Conservation (phyloP, 768 basidiomycete genomes). For the Strobilomyces confusus region DNA sequence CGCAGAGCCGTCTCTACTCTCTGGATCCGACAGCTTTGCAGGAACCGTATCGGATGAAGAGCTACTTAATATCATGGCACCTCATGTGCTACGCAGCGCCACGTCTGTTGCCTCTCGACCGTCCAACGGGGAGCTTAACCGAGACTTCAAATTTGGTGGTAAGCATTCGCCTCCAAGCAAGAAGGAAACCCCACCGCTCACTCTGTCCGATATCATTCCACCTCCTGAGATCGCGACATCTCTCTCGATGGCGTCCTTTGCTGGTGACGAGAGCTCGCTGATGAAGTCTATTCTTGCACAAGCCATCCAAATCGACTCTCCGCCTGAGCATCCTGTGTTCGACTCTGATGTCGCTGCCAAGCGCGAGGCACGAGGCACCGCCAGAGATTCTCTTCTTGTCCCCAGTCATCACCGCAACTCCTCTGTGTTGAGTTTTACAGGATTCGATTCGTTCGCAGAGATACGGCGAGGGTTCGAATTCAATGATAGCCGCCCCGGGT, state of each 20-base stretch:
- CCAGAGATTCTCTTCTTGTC: conserved; percentile 14
- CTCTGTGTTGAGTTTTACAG: conserved; percentile 64
- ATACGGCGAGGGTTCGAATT: conserved; percentile 80
- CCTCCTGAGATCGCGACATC: conserved; percentile 50
- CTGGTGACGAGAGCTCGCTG: conserved; percentile 49
- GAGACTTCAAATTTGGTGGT: conserved; percentile 74
- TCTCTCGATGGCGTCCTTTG: conserved; percentile 42
- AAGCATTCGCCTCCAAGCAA: conserved; percentile 15
- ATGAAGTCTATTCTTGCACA: conserved; percentile 54
- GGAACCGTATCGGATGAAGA: conserved; percentile 35
- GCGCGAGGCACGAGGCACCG: conserved; percentile 22
- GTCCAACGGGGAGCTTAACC: conserved; percentile 66
- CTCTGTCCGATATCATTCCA: conserved; percentile 75
- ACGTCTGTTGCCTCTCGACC: conserved; percentile 39
- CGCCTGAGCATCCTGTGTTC: conserved; percentile 32
- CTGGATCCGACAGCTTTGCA: conserved; percentile 33
- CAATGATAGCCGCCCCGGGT: conserved; percentile 53
- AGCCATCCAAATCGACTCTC: conserved; percentile 36
- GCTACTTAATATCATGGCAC: conserved; percentile 11
- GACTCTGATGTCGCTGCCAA: conserved; percentile 46
- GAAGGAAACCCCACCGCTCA: conserved; percentile 33
- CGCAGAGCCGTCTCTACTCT: conserved; percentile 36
- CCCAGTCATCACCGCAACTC: conserved; percentile 32
- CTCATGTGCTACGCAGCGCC: conserved; percentile 19
- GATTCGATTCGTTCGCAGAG: conserved; percentile 73